A percentile compares a stretch with the other conserved stretches of the same genome.
These are phyloP conservation scores for Phytophthora parvispora DNA, from an alignment of 352 stramenopile genomes.

Conservation along the genomic window DNA sequence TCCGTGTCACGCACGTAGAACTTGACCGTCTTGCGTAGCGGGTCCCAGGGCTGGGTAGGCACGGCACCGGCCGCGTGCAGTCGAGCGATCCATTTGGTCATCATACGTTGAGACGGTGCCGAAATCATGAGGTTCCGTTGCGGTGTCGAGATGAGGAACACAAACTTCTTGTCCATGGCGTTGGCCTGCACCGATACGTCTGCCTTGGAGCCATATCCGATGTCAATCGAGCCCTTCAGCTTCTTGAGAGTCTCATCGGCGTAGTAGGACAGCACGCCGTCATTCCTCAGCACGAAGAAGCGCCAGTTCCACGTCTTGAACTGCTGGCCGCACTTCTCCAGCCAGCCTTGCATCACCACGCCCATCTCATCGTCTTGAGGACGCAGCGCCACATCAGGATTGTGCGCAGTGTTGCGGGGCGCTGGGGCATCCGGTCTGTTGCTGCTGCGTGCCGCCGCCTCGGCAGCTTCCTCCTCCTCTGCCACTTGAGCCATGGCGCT, in stretches of 20 bases:
- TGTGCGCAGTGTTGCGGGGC: constrained; percentile 26
- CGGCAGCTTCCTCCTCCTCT: constrained; percentile 26
- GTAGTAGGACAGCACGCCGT: constrained; percentile 88
- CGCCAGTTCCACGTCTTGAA: constrained; percentile 94
- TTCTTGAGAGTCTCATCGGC: constrained; percentile 78
- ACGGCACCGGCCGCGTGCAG: constrained; percentile 78
- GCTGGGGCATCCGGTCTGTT: neutral
- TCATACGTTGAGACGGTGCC: constrained; percentile 72
- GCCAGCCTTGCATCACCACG: constrained; percentile 88
- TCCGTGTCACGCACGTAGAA: constrained; percentile 82
- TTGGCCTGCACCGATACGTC: constrained; percentile 89
- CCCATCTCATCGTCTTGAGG: constrained; percentile 68
- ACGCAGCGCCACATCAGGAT: constrained; percentile 46
- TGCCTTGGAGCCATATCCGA: constrained; percentile 73
- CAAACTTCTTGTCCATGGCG: constrained; percentile 81
- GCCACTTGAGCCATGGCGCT: constrained; percentile 36
- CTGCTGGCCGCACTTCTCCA: constrained; percentile 90
- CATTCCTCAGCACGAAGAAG: constrained; percentile 87
- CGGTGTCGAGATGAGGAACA: constrained; percentile 85
- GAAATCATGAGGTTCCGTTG: constrained; percentile 89
- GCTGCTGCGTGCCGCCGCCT: neutral
- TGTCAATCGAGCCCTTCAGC: constrained; percentile 84
- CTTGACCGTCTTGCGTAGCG: constrained; percentile 84
- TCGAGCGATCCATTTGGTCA: constrained; percentile 88
- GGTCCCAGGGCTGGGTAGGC: constrained; percentile 79